Evolutionary conservation across 495 filamentous ascomycete genomes (phyloP).

Genomic region (Talaromyces wortmannii): DNA sequence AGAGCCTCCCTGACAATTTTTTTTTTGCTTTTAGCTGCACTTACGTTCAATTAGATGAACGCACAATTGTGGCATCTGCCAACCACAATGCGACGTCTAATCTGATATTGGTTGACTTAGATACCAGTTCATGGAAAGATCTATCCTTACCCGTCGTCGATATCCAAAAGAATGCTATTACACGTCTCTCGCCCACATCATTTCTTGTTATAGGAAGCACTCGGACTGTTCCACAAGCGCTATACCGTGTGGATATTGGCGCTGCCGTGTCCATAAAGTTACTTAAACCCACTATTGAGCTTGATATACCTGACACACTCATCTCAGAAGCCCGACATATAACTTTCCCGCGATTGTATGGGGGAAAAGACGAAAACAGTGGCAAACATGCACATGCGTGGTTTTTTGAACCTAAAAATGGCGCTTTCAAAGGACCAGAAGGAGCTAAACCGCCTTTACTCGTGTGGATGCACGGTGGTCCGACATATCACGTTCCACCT

Average conservation of each 20-base stretch:
- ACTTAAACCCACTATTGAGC: slow-evolving; percentile 8
- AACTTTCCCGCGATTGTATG: slow-evolving; percentile 22
- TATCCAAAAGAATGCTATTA: slow-evolving; percentile 4
- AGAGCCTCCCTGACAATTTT: background rate
- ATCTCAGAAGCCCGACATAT: slow-evolving; percentile 25
- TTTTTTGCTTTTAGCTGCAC: slow-evolving; percentile 14
- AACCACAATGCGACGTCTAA: slow-evolving; percentile 13
- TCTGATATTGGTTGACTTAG: slow-evolving; percentile 22
- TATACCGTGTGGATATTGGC: slow-evolving; percentile 15
- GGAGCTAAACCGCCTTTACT: slow-evolving; percentile 34
- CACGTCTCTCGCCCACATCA: background rate
- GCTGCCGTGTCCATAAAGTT: slow-evolving; percentile 5
- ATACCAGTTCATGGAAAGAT: slow-evolving; percentile 8
- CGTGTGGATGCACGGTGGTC: slow-evolving; percentile 40
- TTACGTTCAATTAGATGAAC: slow-evolving; percentile 28
- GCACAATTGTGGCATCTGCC: slow-evolving; percentile 23
- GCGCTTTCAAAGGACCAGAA: slow-evolving; percentile 18
- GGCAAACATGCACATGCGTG: slow-evolving; percentile 24
- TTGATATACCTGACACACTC: slow-evolving; percentile 18
- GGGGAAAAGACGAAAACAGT: slow-evolving; percentile 6
- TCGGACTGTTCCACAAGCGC: slow-evolving; percentile 7
- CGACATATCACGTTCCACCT: slow-evolving; percentile 27
- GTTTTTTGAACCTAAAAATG: slow-evolving; percentile 37
- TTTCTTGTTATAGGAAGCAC: slow-evolving; percentile 19
- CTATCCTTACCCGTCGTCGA: slow-evolving; percentile 18